A percentile compares a stretch with the other conserved stretches of the same genome.
Conservation (phyloP, 2,329 filamentous ascomycete species). For the Monilinia aucupariae region DNA sequence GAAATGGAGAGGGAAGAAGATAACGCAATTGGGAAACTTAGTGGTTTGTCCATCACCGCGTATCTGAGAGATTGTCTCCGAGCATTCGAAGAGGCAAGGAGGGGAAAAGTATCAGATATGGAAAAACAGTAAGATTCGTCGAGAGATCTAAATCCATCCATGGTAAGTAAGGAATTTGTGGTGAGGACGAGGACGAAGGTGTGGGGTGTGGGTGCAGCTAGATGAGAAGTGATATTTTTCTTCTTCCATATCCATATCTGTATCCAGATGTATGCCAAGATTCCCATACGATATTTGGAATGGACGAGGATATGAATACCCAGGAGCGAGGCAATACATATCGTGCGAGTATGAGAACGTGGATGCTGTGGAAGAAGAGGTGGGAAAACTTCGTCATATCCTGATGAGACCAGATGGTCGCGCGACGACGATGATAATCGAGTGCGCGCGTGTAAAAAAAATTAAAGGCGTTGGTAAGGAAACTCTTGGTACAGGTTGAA, state of each 20-base stretch:
- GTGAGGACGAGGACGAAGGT: too few relatives aligned
- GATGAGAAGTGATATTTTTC: not conserved
- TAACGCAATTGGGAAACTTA: not conserved
- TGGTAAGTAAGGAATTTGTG: not conserved
- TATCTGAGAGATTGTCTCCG: not conserved
- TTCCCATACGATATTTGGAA: too few relatives aligned
- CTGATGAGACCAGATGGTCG: not conserved
- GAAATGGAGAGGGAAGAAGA: not conserved
- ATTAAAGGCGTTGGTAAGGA: not conserved
- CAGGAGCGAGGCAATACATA: not conserved
- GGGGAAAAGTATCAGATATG: not conserved
- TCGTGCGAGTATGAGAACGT: not conserved
- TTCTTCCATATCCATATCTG: too few relatives aligned
- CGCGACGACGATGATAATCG: not conserved
- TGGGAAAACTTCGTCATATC: not conserved
- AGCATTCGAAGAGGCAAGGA: not conserved
- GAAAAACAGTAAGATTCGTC: not conserved
- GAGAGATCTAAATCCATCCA: not conserved
- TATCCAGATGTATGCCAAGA: not conserved
- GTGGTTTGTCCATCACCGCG: not conserved
- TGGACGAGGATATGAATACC: not conserved
- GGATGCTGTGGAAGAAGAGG: not conserved
- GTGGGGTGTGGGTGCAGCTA: too few relatives aligned
- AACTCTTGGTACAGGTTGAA: not conserved
- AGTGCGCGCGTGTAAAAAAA: not conserved